Base-by-base conservation (phyloP, 345 rosid species). In the Reutealis trisperma region DNA sequence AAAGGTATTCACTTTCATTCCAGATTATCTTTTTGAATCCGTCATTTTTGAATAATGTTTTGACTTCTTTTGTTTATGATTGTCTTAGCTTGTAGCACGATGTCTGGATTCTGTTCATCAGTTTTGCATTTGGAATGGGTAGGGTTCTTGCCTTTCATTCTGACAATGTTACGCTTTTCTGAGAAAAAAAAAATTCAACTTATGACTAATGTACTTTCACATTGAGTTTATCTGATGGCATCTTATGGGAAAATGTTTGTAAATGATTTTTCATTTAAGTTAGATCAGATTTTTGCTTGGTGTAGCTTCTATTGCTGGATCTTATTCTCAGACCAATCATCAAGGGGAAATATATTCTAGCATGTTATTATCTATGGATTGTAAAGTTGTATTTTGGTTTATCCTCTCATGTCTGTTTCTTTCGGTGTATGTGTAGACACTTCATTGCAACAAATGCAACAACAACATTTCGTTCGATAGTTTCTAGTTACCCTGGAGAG, bases 391-490 rank as follows among this genome's bases (percentile, higher is more conserved):
- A 5, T n/a, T 55, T 5, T 13, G 21, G 34, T 69, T 47, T 21
- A 9, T 24, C 21, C 15, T 63, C 30, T 3, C 4, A 32, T 67
- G 51, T 67, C 61, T 76, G 44, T 49, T 49, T 63, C 73, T 77
- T 30, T 42, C 52, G 42, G 41, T 66, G n/a, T 59, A 34, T 15
- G 16, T 76, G 27, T 66, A 91, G 92, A 70, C 80, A 83, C 83
- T 89, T 91, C 73, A 83, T 91, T 67, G 87, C 83, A 27, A 85
- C 93, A 63, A 87, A 91, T 81, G 95, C 90, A 75, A 89, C 90
- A 58, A 86, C 89, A 27, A 89, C 92, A 9, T 89, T 88, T 69
- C 82, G 85, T 13, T 86, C 89, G 42, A 88, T 89, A 67, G 86
- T 89, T 59, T 86, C 89, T 16, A 86, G 77, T 74, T 91, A 91